Base-by-base conservation (phyloP, 495 filamentous ascomycete genomes). In the Letharia lupina region DNA sequence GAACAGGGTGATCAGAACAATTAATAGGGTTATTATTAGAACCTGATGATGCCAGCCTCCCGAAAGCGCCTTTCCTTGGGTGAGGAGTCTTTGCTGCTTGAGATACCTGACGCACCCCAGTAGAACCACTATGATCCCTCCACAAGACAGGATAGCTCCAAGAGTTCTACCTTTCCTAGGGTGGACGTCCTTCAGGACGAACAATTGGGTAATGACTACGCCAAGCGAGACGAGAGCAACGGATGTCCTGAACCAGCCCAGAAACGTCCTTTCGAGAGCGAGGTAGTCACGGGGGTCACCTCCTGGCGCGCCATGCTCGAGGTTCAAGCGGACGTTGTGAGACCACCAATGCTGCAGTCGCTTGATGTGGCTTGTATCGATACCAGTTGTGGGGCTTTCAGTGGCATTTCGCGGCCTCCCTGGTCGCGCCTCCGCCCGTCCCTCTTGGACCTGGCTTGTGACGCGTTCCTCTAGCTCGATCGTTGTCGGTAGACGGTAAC, bases 281-380 rank as follows among this genome's bases (percentile, higher is more conserved):
- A 72, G 54, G 62, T 72, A 72, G 63, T 72, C 68, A 4, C 70
- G 65, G 54, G 65, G 65, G 44, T 72, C 68, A 28, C 45, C 50
- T 10, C 63, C 54, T 7, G 58, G 33, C 2, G 62, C 33, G 48
- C 45, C 60, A 2, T 65, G 47, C 12, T 48, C 57, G 18, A 71
- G 33, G 12, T 50, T 56, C 31, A 66, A 62, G 35, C 50, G 60
- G 54, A 72, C 42, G 60, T 68, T 65, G 9, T 64, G 11, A 28
- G 48, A 48, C 70, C 70, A 72, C 70, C 70, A 72, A 37, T 35
- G 2, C 33, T 11, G 56, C 12, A 65, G 54, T 42, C 45, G 56
- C 31, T 33, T 13, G 11, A 40, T 4, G n/a, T 47, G 45, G 41
- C 39, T 37, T 44, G 40, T 20, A n/a, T 33, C n/a, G 16, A 9